A percentile compares a stretch with the other conserved stretches of the same genome.
Conservation (phyloP, 306 rosid species). For the Cucumis melo region DNA sequence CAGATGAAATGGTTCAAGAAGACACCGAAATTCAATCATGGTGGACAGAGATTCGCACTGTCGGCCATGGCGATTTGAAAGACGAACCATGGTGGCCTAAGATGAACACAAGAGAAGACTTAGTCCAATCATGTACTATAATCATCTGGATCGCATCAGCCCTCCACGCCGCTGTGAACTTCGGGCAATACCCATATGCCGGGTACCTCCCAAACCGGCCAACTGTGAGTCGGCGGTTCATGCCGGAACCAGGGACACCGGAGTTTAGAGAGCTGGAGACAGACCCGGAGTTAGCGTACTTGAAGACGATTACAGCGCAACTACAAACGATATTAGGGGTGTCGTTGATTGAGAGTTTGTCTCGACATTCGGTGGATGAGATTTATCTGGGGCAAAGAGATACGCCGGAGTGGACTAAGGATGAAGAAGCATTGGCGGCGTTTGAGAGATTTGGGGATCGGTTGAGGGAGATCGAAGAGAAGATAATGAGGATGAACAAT, state of each 20-base stretch:
- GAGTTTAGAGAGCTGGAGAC: conserved; percentile 57
- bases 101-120: conserved; percentile 43
- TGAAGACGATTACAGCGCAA: conserved; percentile 85
- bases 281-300: conserved; percentile 54
- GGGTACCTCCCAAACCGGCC: conserved; percentile 96
- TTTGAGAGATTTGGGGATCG: conserved; percentile 43
- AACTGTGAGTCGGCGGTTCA: conserved; percentile 81
- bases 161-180: conserved; percentile 88
- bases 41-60: conserved; percentile 66
- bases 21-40: conserved; percentile 59
- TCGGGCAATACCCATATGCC: conserved; percentile 88
- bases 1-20: conserved; percentile 30
- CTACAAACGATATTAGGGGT: conserved; percentile 79
- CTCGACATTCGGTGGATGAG: conserved; percentile 83
- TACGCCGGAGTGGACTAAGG: conserved; percentile 47
- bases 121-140: conserved; percentile 52
- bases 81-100: conserved; percentile 70
- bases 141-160: conserved; percentile 96
- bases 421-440: conserved; percentile 40
- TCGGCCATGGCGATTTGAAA: conserved; percentile 85
- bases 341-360: conserved; percentile 65
- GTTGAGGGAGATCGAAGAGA: conserved; percentile 43
- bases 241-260: conserved; percentile 81
- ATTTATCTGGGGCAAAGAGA: conserved; percentile 77
- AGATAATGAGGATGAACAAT: conserved; percentile 37